Evolutionary conservation across 2,329 filamentous ascomycete species (phyloP).

Genomic region (Phialocephala sp.): DNA sequence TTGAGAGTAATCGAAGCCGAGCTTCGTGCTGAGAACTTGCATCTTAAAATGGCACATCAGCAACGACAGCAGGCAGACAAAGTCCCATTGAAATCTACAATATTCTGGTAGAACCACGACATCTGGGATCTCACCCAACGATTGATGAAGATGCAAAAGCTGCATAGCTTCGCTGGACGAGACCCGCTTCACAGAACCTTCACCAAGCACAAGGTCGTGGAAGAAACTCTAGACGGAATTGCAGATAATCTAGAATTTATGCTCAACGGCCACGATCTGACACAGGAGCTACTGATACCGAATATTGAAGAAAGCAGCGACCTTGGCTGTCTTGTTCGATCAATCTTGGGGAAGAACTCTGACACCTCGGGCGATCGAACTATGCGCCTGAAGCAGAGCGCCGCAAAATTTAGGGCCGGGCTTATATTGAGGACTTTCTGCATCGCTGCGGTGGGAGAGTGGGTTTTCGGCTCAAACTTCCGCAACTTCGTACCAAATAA

Average conservation of each 20-base stretch:
- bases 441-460: slow-evolving; percentile 21
- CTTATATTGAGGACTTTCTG: slow-evolving; percentile 15
- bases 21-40: slow-evolving; percentile 7
- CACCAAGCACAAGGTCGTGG: background rate
- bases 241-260: background rate
- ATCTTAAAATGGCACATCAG: slow-evolving; percentile 11
- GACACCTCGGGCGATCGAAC: background rate
- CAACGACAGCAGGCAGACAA: slow-evolving; percentile 5
- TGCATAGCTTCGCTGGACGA: background rate
- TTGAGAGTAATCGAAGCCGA: background rate
- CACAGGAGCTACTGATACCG: background rate
- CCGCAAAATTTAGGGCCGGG: background rate
- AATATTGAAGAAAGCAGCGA: background rate
- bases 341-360: background rate
- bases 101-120: slow-evolving; percentile 5
- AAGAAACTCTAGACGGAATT: background rate
- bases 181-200: background rate
- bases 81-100: slow-evolving; percentile 1
- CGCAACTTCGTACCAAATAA: slow-evolving; percentile 16
- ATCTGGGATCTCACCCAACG: slow-evolving; percentile 15
- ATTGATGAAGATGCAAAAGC: slow-evolving; percentile 1
- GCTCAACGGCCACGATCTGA: background rate
- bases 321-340: background rate
- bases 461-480: slow-evolving; percentile 27
- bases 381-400: background rate